Percentiles rank a stretch among this genome's conserved stretches.
Evolutionary conservation across 192 early-diverging fungal genomes (phyloP).

Genomic region (Mycoemilia scoparia): DNA sequence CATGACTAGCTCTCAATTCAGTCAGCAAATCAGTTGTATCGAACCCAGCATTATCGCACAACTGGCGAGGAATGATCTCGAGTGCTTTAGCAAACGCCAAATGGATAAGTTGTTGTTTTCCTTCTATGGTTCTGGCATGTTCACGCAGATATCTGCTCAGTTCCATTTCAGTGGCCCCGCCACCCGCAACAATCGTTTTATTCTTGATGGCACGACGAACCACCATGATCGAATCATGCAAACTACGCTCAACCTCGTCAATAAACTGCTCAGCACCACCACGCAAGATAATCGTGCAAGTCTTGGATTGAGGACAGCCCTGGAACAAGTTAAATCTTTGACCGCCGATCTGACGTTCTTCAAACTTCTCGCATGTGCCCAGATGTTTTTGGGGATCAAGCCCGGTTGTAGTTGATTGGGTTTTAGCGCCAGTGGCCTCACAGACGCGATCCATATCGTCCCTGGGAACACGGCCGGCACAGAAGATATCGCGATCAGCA

Average conservation of each 20-base stretch:
- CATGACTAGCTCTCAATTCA: conserved; percentile 86
- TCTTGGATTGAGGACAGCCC: conserved; percentile 84
- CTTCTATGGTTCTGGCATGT: conserved; percentile 82
- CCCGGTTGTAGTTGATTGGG: conserved; percentile 84
- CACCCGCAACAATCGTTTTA: conserved; percentile 90
- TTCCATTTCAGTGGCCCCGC: conserved; percentile 98
- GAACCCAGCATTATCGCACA: conserved; percentile 97
- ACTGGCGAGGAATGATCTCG: conserved; percentile 94
- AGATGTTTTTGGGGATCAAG: conserved; percentile 57
- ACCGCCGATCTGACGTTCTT: conserved; percentile 91
- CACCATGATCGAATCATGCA: conserved; percentile 99
- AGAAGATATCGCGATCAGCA: conserved; percentile 98
- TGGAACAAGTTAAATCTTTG: conserved; percentile 94
- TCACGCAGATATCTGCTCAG: conserved; percentile 86
- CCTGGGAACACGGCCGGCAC: conserved; percentile 86
- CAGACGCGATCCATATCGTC: conserved; percentile 88
- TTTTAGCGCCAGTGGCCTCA: conserved; percentile 81
- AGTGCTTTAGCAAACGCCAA: conserved; percentile 86
- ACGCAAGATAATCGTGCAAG: conserved; percentile 87
- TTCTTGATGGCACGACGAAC: conserved; percentile 93
- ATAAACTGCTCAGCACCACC: conserved; percentile 99
- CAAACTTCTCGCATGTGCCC: conserved; percentile 77
- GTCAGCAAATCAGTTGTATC: conserved; percentile 96
- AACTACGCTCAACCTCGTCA: conserved; percentile 88
- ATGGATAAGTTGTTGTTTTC: conserved; percentile 96